phyloP scores from a whole-genome alignment of 2,329 filamentous ascomycete species.

The Pestalotiopsis fici region DNA sequence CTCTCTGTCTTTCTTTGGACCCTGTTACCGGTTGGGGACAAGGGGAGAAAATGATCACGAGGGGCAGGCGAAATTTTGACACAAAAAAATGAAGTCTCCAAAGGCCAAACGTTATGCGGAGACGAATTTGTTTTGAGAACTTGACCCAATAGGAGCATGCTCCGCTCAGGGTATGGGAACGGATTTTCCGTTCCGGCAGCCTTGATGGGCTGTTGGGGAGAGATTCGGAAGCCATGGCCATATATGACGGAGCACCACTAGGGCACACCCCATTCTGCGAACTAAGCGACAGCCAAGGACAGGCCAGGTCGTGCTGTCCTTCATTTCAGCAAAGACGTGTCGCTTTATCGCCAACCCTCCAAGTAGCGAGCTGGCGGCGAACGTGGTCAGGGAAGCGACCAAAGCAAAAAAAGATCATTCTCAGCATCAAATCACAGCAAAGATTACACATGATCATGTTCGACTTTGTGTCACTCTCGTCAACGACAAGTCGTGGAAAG shows the following conservation, averaged over 20 bases:
- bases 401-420: too few relatives aligned
- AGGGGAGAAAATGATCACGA: neutral
- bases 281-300: neutral
- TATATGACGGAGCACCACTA: neutral
- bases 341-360: neutral
- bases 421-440: too few relatives aligned
- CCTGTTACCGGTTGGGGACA: neutral
- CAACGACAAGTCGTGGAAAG: neutral
- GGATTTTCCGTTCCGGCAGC: neutral
- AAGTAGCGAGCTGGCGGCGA: too few relatives aligned
- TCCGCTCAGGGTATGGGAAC: neutral
- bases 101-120: neutral
- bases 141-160: neutral
- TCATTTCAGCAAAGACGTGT: neutral
- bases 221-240: neutral
- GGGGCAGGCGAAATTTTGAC: too few relatives aligned
- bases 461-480: too few relatives aligned
- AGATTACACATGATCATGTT: too few relatives aligned
- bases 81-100: neutral
- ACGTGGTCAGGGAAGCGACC: too few relatives aligned
- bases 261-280: neutral
- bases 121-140: neutral
- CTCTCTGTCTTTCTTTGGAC: neutral
- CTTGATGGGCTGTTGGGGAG: neutral
- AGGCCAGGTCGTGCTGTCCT: neutral